phyloP scores from a whole-genome alignment of 441 rosid genomes.

The Adansonia gregorii region DNA sequence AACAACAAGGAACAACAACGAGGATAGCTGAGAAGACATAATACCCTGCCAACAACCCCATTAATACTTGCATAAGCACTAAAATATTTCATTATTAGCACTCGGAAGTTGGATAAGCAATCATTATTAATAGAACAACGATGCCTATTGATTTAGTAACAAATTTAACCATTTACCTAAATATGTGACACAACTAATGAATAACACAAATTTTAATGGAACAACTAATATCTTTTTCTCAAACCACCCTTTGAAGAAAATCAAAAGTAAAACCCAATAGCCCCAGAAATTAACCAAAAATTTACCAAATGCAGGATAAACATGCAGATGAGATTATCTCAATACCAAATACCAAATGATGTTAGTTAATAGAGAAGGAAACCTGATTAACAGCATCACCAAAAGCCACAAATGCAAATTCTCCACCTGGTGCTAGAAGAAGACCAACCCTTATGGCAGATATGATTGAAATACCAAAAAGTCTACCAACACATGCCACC shows the following conservation, averaged over 20 bases:
- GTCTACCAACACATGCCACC: conserved; percentile 72
- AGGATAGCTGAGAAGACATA: conserved; percentile 91
- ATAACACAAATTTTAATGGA: neutral
- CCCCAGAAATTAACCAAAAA: neutral
- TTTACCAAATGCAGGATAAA: conserved; percentile 18
- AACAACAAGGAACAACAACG: conserved; percentile 93
- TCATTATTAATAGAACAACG: neutral
- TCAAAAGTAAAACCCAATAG: neutral
- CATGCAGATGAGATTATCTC: neutral
- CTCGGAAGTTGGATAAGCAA: conserved; percentile 18
- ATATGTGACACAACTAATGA: neutral
- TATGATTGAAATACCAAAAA: conserved; percentile 87
- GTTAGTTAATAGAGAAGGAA: conserved; percentile 19
- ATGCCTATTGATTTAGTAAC: conserved; percentile 15
- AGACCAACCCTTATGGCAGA: conserved; percentile 92
- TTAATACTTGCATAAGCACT: conserved; percentile 20
- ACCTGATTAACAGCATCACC: conserved; percentile 99
- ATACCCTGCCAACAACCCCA: conserved; percentile 67
- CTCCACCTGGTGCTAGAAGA: conserved; percentile 99
- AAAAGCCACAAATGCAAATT: conserved; percentile 98
- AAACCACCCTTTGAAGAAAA: conserved; percentile 8
- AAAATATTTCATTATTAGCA: conserved; percentile 10
- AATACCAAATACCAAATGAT: conserved; percentile 20
- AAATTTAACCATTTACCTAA: conserved; percentile 8
- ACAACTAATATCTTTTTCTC: neutral